These are phyloP conservation scores for Trichoderma citrinoviride DNA, from an alignment of 2,329 filamentous ascomycete genomes.

Conservation along the genomic window DNA sequence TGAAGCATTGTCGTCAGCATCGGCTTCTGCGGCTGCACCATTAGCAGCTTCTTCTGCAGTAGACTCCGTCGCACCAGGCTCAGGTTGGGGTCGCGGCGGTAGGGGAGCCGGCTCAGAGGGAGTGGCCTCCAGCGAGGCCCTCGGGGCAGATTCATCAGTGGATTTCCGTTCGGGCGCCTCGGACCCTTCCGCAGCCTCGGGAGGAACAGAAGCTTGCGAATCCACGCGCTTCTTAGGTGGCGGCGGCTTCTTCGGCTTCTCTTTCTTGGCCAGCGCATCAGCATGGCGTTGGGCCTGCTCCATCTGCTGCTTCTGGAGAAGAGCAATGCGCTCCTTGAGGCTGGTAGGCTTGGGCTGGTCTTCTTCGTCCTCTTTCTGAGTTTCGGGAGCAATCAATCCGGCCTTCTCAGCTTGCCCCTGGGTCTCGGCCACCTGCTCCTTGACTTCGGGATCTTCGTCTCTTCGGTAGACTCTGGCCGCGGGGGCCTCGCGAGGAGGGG, in stretches of 20 bases:
- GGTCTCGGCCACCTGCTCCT: constrained; percentile 63
- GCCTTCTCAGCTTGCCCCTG: constrained; percentile 66
- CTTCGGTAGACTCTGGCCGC: constrained; percentile 76
- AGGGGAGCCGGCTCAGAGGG: constrained; percentile 40
- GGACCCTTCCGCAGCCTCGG: constrained; percentile 32
- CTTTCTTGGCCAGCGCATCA: constrained; percentile 74
- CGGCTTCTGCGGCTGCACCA: constrained; percentile 64
- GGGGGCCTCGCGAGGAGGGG: constrained; percentile 67
- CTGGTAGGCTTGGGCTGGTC: constrained; percentile 89
- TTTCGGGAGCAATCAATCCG: constrained; percentile 51
- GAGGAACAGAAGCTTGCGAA: constrained; percentile 44
- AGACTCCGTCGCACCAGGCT: constrained; percentile 57
- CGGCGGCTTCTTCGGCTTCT: constrained; percentile 72
- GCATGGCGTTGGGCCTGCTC: constrained; percentile 83
- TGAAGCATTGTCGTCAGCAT: constrained; percentile 67
- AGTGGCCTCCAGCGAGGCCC: constrained; percentile 50
- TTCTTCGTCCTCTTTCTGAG: constrained; percentile 55
- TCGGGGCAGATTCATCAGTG: constrained; percentile 47
- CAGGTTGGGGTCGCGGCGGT: constrained; percentile 55
- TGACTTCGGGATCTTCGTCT: constrained; percentile 78
- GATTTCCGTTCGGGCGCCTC: constrained; percentile 45
- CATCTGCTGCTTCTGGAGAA: constrained; percentile 89
- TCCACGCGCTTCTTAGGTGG: constrained; percentile 55
- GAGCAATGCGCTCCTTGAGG: constrained; percentile 90
- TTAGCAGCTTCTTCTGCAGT: constrained; percentile 63